These are phyloP conservation scores for Spinellus fusiger DNA, from an alignment of 192 early-diverging fungal genomes.

Conservation along the genomic window DNA sequence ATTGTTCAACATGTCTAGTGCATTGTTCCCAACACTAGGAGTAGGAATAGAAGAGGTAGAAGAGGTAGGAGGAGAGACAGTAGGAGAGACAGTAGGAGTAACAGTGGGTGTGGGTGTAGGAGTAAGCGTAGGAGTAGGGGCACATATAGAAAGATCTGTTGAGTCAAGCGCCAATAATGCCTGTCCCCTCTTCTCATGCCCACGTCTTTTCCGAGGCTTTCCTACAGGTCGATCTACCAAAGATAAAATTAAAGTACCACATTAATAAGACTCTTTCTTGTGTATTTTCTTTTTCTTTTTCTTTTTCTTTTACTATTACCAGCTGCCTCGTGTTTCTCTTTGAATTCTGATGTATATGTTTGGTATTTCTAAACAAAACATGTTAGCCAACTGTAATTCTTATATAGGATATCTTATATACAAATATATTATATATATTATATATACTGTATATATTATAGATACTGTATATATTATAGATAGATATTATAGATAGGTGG, in stretches of 20 bases:
- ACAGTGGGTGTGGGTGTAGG: too few species aligned
- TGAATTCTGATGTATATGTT: slow-evolving; percentile 33
- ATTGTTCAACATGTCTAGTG: neutral
- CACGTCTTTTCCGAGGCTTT: slow-evolving; percentile 17
- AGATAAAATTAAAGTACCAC: neutral
- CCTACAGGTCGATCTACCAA: slow-evolving; percentile 18
- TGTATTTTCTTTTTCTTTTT: too few species aligned
- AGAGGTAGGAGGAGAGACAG: neutral
- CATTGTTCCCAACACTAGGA: neutral
- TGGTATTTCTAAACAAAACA: slow-evolving; percentile 28
- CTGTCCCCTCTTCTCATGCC: neutral
- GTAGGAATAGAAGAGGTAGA: neutral
- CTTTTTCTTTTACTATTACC: slow-evolving; percentile 1
- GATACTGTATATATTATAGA: too few species aligned
- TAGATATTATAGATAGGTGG: too few species aligned
- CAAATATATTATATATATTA: neutral
- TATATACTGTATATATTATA: neutral
- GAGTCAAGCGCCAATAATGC: neutral
- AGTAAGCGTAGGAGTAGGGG: too few species aligned
- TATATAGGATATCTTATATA: neutral
- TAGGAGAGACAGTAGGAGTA: neutral
- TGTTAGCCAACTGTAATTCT: neutral
- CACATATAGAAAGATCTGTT: too few species aligned
- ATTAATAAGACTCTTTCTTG: too few species aligned
- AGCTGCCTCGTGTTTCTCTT: slow-evolving; percentile 33